Conservation (phyloP, 1,139 yeast genomes). For the Torulaspora globosa region DNA sequence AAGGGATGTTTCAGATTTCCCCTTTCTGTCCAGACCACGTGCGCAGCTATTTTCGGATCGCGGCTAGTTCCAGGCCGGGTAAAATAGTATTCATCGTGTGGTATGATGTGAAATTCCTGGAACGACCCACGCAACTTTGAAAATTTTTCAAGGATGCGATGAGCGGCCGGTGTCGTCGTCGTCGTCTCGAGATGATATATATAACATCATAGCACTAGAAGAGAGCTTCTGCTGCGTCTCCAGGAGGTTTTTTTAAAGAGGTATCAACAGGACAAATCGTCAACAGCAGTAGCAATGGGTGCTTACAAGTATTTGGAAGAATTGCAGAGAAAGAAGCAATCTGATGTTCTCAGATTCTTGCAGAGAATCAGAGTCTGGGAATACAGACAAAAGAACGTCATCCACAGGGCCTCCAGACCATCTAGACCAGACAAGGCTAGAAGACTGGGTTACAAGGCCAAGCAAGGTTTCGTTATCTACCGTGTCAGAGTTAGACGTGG, state of each 20-base stretch:
- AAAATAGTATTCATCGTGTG: too few relatives aligned
- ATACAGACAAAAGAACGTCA: conserved; percentile 98
- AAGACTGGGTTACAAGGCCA: conserved; percentile 99
- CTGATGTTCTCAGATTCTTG: conserved; percentile 98
- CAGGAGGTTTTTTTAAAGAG: neutral
- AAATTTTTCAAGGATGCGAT: conserved; percentile 2
- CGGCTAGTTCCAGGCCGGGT: neutral
- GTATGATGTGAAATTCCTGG: conserved; percentile 9
- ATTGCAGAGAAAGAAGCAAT: conserved; percentile 99
- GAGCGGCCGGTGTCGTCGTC: neutral
- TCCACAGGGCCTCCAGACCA: conserved; percentile 99
- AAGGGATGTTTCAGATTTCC: neutral
- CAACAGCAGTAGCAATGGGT: conserved; percentile 92
- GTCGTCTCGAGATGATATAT: neutral
- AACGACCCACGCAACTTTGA: conserved; percentile 9
- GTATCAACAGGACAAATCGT: conserved; percentile 13
- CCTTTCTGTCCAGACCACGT: too few relatives aligned
- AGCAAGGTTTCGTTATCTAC: conserved; percentile 98
- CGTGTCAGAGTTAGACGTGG: conserved; percentile 99
- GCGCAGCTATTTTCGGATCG: too few relatives aligned
- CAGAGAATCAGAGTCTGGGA: conserved; percentile 99
- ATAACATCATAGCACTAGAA: neutral
- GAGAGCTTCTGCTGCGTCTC: neutral
- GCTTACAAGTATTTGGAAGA: conserved; percentile 99
- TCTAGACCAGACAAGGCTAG: conserved; percentile 99